Percentiles rank a stretch among this genome's conserved stretches.
These are phyloP conservation scores for Larix sibirica DNA, from an alignment of 83 land plant species.

Conservation along the genomic window DNA sequence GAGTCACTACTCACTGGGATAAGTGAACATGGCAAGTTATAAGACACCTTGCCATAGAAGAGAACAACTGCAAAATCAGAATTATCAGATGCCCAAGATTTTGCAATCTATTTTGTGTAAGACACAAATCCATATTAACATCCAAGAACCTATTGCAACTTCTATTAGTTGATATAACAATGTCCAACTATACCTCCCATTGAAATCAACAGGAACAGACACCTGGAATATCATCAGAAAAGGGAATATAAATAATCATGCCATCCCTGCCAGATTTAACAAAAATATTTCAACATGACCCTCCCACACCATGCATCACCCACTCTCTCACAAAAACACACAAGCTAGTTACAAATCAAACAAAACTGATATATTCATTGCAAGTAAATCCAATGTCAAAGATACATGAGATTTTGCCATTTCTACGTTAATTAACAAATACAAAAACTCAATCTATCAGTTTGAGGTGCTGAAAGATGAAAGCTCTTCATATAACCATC, in stretches of 20 bases:
- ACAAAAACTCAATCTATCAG: background rate
- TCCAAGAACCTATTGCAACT: background rate
- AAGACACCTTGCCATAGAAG: background rate
- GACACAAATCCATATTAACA: background rate
- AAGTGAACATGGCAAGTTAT: background rate
- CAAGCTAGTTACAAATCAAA: background rate
- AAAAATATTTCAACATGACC: too few species aligned
- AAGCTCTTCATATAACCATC: background rate
- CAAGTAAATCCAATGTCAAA: background rate
- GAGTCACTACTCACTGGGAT: background rate
- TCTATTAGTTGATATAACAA: background rate
- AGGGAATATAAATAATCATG: background rate
- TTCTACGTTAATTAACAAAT: background rate
- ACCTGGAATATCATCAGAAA: background rate
- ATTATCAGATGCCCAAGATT: too few species aligned
- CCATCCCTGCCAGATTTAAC: too few species aligned
- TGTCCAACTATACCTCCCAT: background rate
- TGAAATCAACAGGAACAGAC: background rate
- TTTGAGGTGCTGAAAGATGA: background rate
- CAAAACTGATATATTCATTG: too few species aligned
- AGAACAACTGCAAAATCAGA: background rate
- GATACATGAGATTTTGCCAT: background rate
- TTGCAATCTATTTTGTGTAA: background rate
- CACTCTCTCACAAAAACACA: background rate
- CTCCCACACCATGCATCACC: background rate